Percentiles rank a stretch among this genome's conserved stretches.
phyloP scores from a whole-genome alignment of 176 grass and related monocot genomes.

The Pharus latifolius region DNA sequence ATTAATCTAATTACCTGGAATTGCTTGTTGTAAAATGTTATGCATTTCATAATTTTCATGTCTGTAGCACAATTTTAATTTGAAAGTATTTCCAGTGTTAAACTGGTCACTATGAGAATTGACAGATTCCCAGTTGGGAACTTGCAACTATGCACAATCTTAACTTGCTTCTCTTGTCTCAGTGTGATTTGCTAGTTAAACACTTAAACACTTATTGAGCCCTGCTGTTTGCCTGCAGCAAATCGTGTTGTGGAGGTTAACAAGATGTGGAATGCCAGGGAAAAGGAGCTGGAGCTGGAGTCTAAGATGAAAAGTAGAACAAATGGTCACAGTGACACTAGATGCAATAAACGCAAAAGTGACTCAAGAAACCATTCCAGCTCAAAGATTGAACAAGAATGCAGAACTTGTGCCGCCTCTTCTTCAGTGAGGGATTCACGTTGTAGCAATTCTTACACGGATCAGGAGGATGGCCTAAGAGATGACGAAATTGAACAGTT shows the following conservation, averaged over 20 bases:
- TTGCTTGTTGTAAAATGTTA: background rate
- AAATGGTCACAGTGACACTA: background rate
- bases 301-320: conserved; percentile 6
- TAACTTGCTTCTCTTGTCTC: background rate
- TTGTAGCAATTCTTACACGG: background rate
- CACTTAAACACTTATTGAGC: background rate
- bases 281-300: conserved; percentile 49
- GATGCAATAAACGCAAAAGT: background rate
- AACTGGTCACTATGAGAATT: background rate
- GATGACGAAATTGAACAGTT: conserved; percentile 51
- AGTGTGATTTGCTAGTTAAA: background rate
- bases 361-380: conserved; percentile 3
- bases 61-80: background rate
- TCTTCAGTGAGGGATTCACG: background rate
- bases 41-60: too few relatives aligned
- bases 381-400: background rate
- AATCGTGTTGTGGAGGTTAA: conserved; percentile 53
- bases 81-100: background rate
- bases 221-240: conserved; percentile 17
- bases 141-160: background rate
- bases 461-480: conserved; percentile 15
- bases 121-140: background rate
- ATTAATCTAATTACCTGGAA: background rate
- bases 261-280: conserved; percentile 58
- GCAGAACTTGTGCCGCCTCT: background rate